Evolutionary conservation across 1,284 basidiomycete genomes (phyloP).

Genomic region (Cutaneotrichosporon sp.): DNA sequence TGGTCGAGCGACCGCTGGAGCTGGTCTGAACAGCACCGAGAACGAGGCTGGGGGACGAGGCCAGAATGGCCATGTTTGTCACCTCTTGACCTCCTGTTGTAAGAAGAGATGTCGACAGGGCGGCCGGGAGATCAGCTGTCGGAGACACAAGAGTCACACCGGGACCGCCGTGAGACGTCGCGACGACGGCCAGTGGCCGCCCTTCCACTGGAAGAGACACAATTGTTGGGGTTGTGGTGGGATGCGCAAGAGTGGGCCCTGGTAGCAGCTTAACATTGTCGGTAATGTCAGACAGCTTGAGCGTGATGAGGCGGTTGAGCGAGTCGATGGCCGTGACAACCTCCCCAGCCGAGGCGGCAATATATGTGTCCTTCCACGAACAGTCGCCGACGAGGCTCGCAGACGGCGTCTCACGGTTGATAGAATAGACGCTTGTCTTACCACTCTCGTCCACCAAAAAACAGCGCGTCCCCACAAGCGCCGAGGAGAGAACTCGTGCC

Average conservation of each 20-base stretch:
- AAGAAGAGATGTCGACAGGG: constrained; percentile 23
- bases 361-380: not conserved
- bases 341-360: constrained; percentile 25
- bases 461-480: constrained; percentile 6
- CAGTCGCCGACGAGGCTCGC: constrained; percentile 9
- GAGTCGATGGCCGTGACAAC: constrained; percentile 30
- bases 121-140: constrained; percentile 25
- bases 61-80: constrained; percentile 26
- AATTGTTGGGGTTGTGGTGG: constrained; percentile 11
- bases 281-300: constrained; percentile 8
- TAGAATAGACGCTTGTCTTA: constrained; percentile 6
- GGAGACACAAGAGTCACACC: constrained; percentile 32
- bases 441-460: constrained; percentile 19
- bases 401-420: constrained; percentile 14
- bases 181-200: constrained; percentile 23
- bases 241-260: constrained; percentile 10
- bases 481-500: constrained; percentile 5
- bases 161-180: constrained; percentile 24
- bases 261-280: not conserved
- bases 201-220: constrained; percentile 23
- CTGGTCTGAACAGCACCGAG: constrained; percentile 18
- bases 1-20: constrained; percentile 25
- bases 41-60: constrained; percentile 15
- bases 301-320: constrained; percentile 11
- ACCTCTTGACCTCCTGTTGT: constrained; percentile 22